These are phyloP conservation scores for Vaccinium darrowii DNA, from an alignment of 148 eudicot genomes.

Conservation along the genomic window DNA sequence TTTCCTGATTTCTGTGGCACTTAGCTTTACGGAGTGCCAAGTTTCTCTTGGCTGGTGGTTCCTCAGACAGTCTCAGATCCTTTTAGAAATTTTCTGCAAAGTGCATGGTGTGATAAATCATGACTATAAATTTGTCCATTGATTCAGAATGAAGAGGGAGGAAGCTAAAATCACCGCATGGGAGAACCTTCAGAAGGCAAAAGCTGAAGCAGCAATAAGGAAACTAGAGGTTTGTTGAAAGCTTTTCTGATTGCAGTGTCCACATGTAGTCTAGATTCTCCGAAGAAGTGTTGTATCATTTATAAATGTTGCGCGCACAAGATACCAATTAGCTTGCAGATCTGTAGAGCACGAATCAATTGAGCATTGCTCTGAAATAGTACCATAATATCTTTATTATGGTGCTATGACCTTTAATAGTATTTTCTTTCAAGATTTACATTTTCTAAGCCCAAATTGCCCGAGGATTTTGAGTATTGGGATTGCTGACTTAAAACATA, in stretches of 20 bases:
- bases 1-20: not conserved
- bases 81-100: not conserved
- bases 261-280: not conserved
- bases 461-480: not conserved
- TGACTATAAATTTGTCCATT: not conserved
- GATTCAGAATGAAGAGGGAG: conserved; percentile 65
- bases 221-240: conserved; percentile 73
- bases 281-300: not conserved
- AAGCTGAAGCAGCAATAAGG: conserved; percentile 90
- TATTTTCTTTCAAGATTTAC: not conserved
- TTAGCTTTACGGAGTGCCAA: not conserved
- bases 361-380: not conserved
- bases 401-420: not conserved
- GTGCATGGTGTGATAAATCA: not conserved
- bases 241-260: conserved; percentile 10
- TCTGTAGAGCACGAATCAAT: not conserved
- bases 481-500: conserved; percentile 16
- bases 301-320: not conserved
- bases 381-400: not conserved
- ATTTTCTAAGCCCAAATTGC: not conserved
- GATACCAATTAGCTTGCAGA: not conserved
- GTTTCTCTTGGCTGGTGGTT: not conserved
- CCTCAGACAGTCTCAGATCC: not conserved
- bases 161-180: conserved; percentile 92
- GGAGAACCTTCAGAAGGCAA: conserved; percentile 97